Evolutionary conservation across 768 basidiomycete species (phyloP), one percentile per base, ranked within the genome.

Genomic region (Auricularia cornea): DNA sequence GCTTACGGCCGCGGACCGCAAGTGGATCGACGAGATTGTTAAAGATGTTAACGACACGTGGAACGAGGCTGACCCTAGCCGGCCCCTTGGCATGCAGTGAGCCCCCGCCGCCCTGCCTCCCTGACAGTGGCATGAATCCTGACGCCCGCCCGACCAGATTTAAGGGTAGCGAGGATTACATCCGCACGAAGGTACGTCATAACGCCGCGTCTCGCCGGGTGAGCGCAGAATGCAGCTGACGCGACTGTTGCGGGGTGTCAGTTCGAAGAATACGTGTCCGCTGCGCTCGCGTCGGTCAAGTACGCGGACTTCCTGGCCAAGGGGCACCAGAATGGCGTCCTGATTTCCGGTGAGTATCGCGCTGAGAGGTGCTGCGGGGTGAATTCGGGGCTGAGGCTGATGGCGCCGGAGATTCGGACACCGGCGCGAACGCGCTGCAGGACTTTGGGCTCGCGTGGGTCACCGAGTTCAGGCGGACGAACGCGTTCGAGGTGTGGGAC

Each of bases 1-100:
- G 4, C 76, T 99, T 67, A 98, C 96, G 2, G 80, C 97, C 0
- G 93, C 95, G 1, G 97, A 98, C 73, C 79, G 96, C 64, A 95
- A 92, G 73, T 99, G 97, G 97, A 92, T 98, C 83, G 95, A 98
- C 70, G 94, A 96, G 68, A 86, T 96, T 62, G 83, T 95, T 44
- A 84, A 81, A 61, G 92, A 93, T 65, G 92, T 96, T 12, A 92
- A 92, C 65, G 86, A 90, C 60, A 82, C 82, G 8, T 95, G 89
- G 88, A 82, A 84, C 63, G 83, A 86, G 3, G 77, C 77, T 11
- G 88, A 90, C 66, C 82, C 87, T 1, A 76, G 75, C 3, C 79
- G 79, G 62, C 80, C 82, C 2, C 69, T 75, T 16, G 81, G 80
- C 31, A 84, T 94, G 81, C 85, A 86, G 86, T 91, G 68, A 59